Evolutionary conservation across 148 eudicot species (phyloP), one percentile per base, ranked within the genome.

Genomic region (Selenicereus undatus): DNA sequence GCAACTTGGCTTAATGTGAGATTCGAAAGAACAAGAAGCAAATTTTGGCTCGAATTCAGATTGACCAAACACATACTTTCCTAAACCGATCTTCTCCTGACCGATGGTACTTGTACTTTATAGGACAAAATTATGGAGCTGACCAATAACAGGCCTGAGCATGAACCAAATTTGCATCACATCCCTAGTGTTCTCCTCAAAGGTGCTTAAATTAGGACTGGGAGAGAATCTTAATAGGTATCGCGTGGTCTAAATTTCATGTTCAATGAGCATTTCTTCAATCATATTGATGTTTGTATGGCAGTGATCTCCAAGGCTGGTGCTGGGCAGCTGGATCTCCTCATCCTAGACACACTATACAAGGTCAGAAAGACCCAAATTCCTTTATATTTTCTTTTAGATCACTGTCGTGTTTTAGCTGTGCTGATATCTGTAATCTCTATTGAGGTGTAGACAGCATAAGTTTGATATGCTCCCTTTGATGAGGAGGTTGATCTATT

Each of bases 321-420:
- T 71, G 93, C 87, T 84, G 82, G 85, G 69, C 97, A 94, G 84
- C 76, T 96, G 82, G 99, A 96, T 88, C 97, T 96, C 79, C 95
- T 96, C 81, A 91, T 96, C 74, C 82, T 93, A 86, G 99, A 96
- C 82, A 84, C 86, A 65, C 78, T 84, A 11, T 84, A 84, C 86
- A 84, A 84, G 86, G 86, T 83, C 51, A 75, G 85, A 70, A 30
- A 11, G 14, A 76, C 10, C 14, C 71, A 71, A 32, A 48, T 58
- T 60, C 10, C 72, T 54, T 71, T 73, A 26, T 42, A 56, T 29
- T 78, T 68, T 73, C 14, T 1, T 27, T 77, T 8, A 24, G 50
- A 43, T 52, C 20, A 27, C 52, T 52, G 45, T 78, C 71, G 39
- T 68, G 82, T 64, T 52, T 29, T 14, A 20, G 32, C 75, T 26